Evolutionary conservation across 768 basidiomycete species (phyloP).

Genomic region (Tylopilus felleus): DNA sequence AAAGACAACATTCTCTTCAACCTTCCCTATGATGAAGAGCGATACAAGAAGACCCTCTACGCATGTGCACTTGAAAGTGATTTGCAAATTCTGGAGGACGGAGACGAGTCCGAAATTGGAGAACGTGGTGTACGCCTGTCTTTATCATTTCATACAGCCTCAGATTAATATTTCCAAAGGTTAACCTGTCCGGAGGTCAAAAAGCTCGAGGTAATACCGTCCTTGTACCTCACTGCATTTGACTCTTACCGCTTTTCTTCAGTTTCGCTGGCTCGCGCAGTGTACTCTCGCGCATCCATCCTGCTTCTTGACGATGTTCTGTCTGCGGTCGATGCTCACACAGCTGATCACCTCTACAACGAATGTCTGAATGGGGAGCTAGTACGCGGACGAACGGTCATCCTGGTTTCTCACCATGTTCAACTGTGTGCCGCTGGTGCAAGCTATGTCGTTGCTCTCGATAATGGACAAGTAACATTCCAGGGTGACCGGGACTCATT

Average conservation of each 20-base stretch:
- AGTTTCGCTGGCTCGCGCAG: conserved; percentile 79
- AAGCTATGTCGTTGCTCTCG: conserved; percentile 76
- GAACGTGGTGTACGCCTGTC: conserved; percentile 63
- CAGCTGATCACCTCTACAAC: conserved; percentile 76
- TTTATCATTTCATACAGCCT: neutral
- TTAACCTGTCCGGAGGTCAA: conserved; percentile 50
- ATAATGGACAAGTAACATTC: conserved; percentile 66
- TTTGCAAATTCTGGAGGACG: conserved; percentile 80
- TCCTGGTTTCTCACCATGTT: conserved; percentile 93
- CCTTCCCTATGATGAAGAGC: conserved; percentile 65
- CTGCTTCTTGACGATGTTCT: conserved; percentile 84
- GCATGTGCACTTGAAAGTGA: conserved; percentile 73
- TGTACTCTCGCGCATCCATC: conserved; percentile 83
- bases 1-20: conserved; percentile 76
- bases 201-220: conserved; percentile 56
- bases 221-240: neutral
- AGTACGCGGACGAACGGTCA: conserved; percentile 72
- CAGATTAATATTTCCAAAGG: conserved; percentile 15
- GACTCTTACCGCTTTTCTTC: neutral
- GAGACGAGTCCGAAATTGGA: conserved; percentile 84
- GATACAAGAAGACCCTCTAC: conserved; percentile 77
- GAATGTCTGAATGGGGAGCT: conserved; percentile 80
- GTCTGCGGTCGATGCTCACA: conserved; percentile 76
- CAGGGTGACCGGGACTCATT: conserved; percentile 66
- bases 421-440: conserved; percentile 83